Conservation (phyloP, 495 filamentous ascomycete genomes). For the Xylaria telfairii region DNA sequence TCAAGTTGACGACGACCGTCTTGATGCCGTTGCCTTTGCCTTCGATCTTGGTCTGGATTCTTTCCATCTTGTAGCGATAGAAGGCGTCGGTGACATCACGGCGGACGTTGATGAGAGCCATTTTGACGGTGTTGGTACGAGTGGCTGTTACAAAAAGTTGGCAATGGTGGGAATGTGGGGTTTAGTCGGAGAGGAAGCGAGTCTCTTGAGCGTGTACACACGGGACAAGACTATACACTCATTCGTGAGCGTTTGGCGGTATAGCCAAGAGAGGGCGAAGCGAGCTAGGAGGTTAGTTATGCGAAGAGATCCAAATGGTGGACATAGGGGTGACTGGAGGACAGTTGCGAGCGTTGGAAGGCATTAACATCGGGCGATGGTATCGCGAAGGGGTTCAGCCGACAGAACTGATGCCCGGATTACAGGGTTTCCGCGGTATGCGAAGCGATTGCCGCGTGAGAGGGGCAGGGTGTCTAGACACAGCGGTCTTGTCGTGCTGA, state of each 20-base stretch:
- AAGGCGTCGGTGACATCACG: conserved; percentile 98
- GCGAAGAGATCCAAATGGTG: conserved; percentile 54
- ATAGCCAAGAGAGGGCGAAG: conserved; percentile 34
- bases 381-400: conserved; percentile 66
- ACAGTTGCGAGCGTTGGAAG: conserved; percentile 52
- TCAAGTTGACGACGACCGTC: conserved; percentile 95
- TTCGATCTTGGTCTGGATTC: conserved; percentile 97
- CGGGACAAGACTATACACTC: conserved; percentile 35
- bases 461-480: conserved; percentile 79
- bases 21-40: conserved; percentile 99
- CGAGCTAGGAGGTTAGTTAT: conserved; percentile 54
- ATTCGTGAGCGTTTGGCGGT: conserved; percentile 35
- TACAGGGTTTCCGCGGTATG: conserved; percentile 87
- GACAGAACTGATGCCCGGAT: conserved; percentile 80
- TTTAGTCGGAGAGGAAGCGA: conserved; percentile 30
- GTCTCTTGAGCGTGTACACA: conserved; percentile 29
- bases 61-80: conserved; percentile 99
- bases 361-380: conserved; percentile 58
- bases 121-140: conserved; percentile 50
- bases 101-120: conserved; percentile 90
- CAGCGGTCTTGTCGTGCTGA: conserved; percentile 61
- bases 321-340: conserved; percentile 57
- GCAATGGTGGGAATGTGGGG: conserved; percentile 31
- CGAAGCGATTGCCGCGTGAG: conserved; percentile 94
- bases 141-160: conserved; percentile 30